These are phyloP conservation scores for Dactylis glomerata DNA, from an alignment of 176 grass and related monocot genomes.

Conservation along the genomic window DNA sequence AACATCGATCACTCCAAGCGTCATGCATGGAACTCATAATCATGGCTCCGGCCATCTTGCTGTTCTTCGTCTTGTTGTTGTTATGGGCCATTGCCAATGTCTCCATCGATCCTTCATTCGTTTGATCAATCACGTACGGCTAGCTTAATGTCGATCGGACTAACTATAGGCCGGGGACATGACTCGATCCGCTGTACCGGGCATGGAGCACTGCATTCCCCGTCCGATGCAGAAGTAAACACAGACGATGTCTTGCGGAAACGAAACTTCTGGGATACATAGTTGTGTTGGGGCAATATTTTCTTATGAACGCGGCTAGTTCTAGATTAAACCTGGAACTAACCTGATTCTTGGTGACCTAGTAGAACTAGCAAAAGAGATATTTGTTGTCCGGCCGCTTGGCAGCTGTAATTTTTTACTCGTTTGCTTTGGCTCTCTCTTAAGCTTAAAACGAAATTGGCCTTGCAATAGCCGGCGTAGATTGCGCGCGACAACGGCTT, in stretches of 20 bases:
- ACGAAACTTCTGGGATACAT: too few species aligned
- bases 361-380: too few species aligned
- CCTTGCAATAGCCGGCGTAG: neutral
- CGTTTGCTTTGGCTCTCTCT: too few species aligned
- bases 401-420: too few species aligned
- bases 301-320: too few species aligned
- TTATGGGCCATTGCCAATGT: neutral
- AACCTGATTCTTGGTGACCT: too few species aligned
- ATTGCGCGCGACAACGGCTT: neutral
- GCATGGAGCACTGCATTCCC: neutral
- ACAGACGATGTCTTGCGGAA: neutral
- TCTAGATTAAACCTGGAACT: too few species aligned
- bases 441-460: too few species aligned
- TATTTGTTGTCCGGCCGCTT: too few species aligned
- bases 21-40: neutral
- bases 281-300: too few species aligned
- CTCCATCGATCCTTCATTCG: neutral
- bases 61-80: neutral
- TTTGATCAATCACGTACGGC: neutral
- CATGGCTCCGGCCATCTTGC: constrained; percentile 12
- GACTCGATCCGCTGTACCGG: neutral
- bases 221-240: neutral
- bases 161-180: neutral
- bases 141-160: neutral
- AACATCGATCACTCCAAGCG: neutral